Evolutionary conservation across 1,139 yeast genomes (phyloP).

Genomic region (Kodamaea fungicola): DNA sequence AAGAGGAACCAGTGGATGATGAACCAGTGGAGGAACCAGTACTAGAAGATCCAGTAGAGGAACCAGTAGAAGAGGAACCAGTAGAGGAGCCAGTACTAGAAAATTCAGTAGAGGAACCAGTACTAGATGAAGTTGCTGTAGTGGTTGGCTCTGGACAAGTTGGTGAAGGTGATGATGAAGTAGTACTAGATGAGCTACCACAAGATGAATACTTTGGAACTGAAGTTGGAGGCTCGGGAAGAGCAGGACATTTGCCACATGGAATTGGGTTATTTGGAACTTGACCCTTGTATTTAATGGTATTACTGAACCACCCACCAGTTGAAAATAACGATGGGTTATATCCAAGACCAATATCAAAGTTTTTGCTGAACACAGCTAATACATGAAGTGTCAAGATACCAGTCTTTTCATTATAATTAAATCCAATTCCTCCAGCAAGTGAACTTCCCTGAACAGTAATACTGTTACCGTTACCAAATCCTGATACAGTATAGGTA

Average conservation of each 20-base stretch:
- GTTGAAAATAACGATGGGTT: constrained; percentile 11
- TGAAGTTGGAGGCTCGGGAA: too few relatives aligned
- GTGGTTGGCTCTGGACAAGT: not conserved
- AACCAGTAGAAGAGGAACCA: too few relatives aligned
- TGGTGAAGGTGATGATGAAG: not conserved
- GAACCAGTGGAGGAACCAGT: too few relatives aligned
- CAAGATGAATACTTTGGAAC: not conserved
- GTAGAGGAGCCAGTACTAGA: not conserved
- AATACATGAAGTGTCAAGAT: constrained; percentile 12
- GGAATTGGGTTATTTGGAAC: constrained; percentile 16
- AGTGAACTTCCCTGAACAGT: constrained; percentile 15
- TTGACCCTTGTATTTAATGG: constrained; percentile 14
- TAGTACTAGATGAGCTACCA: not conserved
- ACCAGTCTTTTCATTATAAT: constrained; percentile 14
- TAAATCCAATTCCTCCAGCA: constrained; percentile 9
- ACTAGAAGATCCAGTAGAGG: too few relatives aligned
- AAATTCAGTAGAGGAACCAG: not conserved
- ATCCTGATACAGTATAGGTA: constrained; percentile 25
- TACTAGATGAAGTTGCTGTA: not conserved
- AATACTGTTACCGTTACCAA: constrained; percentile 26
- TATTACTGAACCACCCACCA: constrained; percentile 14
- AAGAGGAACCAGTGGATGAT: too few relatives aligned
- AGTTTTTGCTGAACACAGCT: constrained; percentile 6
- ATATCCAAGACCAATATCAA: constrained; percentile 22
- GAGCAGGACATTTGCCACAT: constrained; percentile 8